Conservation (phyloP, 108 stramenopile genomes). For the Conticribra weissflogii region DNA sequence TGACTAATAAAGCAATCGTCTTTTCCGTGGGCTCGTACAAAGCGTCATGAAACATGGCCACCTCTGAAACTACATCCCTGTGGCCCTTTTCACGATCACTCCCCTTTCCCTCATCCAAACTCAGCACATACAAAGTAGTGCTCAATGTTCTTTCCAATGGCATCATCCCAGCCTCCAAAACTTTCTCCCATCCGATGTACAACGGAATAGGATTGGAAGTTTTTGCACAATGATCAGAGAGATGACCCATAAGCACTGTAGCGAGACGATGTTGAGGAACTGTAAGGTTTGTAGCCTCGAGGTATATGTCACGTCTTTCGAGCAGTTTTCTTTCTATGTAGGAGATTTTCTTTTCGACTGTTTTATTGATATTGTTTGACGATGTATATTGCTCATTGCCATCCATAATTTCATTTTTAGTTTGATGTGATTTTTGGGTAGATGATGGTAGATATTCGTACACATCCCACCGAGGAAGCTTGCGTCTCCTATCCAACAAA, state of each 20-base stretch:
- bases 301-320: constrained; percentile 32
- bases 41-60: constrained; percentile 79
- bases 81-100: not conserved
- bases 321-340: constrained; percentile 33
- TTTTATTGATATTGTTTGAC: constrained; percentile 1
- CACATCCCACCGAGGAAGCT: constrained; percentile 27
- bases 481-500: constrained; percentile 19
- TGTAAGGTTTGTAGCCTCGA: constrained; percentile 40
- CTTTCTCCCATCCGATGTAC: constrained; percentile 70
- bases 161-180: constrained; percentile 64
- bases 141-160: constrained; percentile 55
- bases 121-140: constrained; percentile 66
- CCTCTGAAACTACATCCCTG: constrained; percentile 58
- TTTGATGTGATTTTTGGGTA: not conserved
- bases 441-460: constrained; percentile 9
- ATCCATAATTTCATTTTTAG: not conserved
- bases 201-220: constrained; percentile 50
- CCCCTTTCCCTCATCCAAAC: constrained; percentile 35
- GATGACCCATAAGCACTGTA: constrained; percentile 34
- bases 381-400: not conserved
- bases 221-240: constrained; percentile 71
- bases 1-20: constrained; percentile 67
- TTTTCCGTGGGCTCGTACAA: constrained; percentile 81
- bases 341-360: not conserved
- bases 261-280: constrained; percentile 36